Base-by-base conservation (phyloP, 192 early-diverging fungal species). In the Pilobolus umbonatus region DNA sequence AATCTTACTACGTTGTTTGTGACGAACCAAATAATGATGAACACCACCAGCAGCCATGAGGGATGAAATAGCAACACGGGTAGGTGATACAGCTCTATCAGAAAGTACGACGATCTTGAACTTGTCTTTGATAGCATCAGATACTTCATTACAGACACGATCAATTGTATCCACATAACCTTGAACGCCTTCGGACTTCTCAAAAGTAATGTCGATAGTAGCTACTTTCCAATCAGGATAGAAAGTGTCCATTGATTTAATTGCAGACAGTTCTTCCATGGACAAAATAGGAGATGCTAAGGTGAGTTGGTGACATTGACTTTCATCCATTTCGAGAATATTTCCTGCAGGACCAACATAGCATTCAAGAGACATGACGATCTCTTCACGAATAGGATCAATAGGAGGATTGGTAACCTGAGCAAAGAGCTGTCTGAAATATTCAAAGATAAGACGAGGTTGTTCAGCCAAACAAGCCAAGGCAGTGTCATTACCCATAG, bases 341-440 rank as follows among this genome's bases (percentile, higher is more conserved):
- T 99, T 99, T 39, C 92, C 94, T 63, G 91, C 88, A 6, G 93
- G 90, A 24, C 96, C 96, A n/a, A 99, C 78, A 71, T 93, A 93
- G 81, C 94, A 95, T 32, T 87, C 83, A 25, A 96, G 81, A 24
- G 91, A 93, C 96, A 99, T 99, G 77, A 99, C 94, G 64, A 97
- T 89, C 59, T 91, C 88, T 74, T 99, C 95, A 66, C 96, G 92
- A 69, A 99, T 97, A 51, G 96, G 96, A 79, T 99, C 96, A 59
- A 99, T 97, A 2, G 96, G 96, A 61, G 96, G 96, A 75, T 98
- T 95, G 47, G 94, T 95, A 42, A 96, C 96, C 70, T 99, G 96
- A 24, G 96, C 96, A 64, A 99, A 99, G 30, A 98, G 77, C 76
- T 99, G 87, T 32, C 93, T 85, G 76, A 99, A 97, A 76, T 99